Evolutionary conservation across 2,329 filamentous ascomycete genomes (phyloP).

Genomic region (Chaetomium globosum): DNA sequence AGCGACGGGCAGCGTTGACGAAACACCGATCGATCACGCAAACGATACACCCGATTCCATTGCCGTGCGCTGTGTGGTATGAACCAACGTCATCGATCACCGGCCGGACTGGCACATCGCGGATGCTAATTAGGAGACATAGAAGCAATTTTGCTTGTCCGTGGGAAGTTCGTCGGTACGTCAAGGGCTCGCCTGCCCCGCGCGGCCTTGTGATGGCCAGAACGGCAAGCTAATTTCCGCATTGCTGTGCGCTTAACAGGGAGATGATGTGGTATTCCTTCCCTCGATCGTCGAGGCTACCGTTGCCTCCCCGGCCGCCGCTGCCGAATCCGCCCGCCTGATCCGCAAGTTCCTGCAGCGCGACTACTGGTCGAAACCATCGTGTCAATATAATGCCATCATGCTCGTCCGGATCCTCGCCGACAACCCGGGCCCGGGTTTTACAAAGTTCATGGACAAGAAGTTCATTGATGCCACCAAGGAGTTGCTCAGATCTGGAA

Average conservation of each 20-base stretch:
- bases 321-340: conserved; percentile 74
- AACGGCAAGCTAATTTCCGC: conserved; percentile 10
- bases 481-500: conserved; percentile 69
- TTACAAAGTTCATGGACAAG: conserved; percentile 86
- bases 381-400: conserved; percentile 90
- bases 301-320: conserved; percentile 86
- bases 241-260: conserved; percentile 49
- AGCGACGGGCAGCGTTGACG: conserved; percentile 30
- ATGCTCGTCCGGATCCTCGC: conserved; percentile 92
- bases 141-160: conserved; percentile 83
- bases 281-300: conserved; percentile 92
- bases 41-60: conserved; percentile 68
- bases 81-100: conserved; percentile 38
- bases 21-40: conserved; percentile 38
- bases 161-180: conserved; percentile 61
- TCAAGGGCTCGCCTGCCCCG: conserved; percentile 26
- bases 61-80: conserved; percentile 67
- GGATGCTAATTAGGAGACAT: conserved; percentile 32
- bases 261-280: conserved; percentile 88
- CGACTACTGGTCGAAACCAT: conserved; percentile 65
- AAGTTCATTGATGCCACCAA: conserved; percentile 79
- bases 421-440: conserved; percentile 87
- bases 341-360: conserved; percentile 82
- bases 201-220: too few relatives aligned
- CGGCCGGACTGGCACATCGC: conserved; percentile 10